These are phyloP conservation scores for Tremella fuciformis DNA, from an alignment of 768 basidiomycete genomes.

Conservation along the genomic window DNA sequence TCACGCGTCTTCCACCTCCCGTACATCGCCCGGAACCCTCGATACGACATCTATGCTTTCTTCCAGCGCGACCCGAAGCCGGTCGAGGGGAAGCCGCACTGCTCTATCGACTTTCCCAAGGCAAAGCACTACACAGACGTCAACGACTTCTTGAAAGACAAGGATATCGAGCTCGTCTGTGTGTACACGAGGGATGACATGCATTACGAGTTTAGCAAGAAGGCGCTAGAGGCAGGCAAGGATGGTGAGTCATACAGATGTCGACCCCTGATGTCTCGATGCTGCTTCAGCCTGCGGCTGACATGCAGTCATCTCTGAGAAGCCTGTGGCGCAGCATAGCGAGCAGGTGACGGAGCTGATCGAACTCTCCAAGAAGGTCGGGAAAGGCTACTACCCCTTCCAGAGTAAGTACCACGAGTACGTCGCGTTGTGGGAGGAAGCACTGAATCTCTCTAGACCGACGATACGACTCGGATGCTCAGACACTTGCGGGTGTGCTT, in stretches of 20 bases:
- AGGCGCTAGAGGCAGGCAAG: constrained; percentile 13
- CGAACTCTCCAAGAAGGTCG: constrained; percentile 17
- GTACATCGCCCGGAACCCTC: constrained; percentile 1
- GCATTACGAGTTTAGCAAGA: constrained; percentile 10
- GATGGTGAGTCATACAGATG: constrained; percentile 8
- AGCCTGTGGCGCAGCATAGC: constrained; percentile 14
- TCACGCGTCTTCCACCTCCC: constrained; percentile 11
- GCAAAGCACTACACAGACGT: constrained; percentile 13
- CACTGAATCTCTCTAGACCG: constrained; percentile 23
- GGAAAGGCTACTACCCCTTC: constrained; percentile 20
- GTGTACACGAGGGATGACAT: constrained; percentile 8
- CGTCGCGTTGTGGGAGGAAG: no score
- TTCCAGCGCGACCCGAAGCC: constrained; percentile 1
- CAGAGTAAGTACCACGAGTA: constrained; percentile 30
- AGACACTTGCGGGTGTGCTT: constrained; percentile 24
- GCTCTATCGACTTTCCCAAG: constrained; percentile 10
- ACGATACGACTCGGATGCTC: constrained; percentile 33
- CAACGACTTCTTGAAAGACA: constrained; percentile 10
- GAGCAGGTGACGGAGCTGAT: constrained; percentile 18
- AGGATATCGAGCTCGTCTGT: constrained; percentile 16
- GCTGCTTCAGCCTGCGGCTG: no score
- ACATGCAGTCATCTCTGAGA: constrained; percentile 29
- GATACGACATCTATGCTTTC: constrained; percentile 4
- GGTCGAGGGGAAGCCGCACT: constrained; percentile 4
- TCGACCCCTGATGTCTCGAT: no score